phyloP scores from a whole-genome alignment of 129 eudicot genomes.

The Calendula officinalis region DNA sequence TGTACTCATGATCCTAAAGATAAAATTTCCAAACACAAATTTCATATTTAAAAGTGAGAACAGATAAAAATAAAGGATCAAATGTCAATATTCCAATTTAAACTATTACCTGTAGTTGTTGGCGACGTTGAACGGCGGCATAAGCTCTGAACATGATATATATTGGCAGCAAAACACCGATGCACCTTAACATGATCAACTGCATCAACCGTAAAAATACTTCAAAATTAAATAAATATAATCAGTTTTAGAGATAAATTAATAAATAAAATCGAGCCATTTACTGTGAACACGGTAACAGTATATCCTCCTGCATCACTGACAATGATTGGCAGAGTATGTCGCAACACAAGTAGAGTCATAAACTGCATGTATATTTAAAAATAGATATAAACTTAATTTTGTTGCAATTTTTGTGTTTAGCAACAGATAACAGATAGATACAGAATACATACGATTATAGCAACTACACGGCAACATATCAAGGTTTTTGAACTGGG shows the following conservation, averaged over 20 bases:
- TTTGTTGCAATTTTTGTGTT: not conserved
- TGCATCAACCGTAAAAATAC: slow-evolving; percentile 28
- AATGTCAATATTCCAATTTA: slow-evolving; percentile 2
- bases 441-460: slow-evolving; percentile 48
- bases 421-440: not conserved
- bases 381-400: not conserved
- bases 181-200: slow-evolving; percentile 58
- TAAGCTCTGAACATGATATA: slow-evolving; percentile 64
- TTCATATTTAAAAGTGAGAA: not conserved
- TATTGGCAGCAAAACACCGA: slow-evolving; percentile 51
- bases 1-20: slow-evolving; percentile 33
- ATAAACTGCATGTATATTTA: slow-evolving; percentile 45
- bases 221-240: not conserved
- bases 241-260: not conserved
- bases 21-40: not conserved
- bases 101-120: slow-evolving; percentile 47
- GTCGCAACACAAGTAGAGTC: slow-evolving; percentile 69
- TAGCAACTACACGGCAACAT: slow-evolving; percentile 70
- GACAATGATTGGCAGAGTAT: slow-evolving; percentile 63
- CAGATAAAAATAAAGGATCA: not conserved
- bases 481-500: slow-evolving; percentile 55
- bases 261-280: slow-evolving; percentile 3
- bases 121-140: slow-evolving; percentile 47
- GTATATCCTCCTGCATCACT: slow-evolving; percentile 59
- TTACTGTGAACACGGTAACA: slow-evolving; percentile 51